Percentiles rank a stretch among this genome's conserved stretches.
Conservation (phyloP, 2,329 filamentous ascomycete species). For the Monilinia laxa region DNA sequence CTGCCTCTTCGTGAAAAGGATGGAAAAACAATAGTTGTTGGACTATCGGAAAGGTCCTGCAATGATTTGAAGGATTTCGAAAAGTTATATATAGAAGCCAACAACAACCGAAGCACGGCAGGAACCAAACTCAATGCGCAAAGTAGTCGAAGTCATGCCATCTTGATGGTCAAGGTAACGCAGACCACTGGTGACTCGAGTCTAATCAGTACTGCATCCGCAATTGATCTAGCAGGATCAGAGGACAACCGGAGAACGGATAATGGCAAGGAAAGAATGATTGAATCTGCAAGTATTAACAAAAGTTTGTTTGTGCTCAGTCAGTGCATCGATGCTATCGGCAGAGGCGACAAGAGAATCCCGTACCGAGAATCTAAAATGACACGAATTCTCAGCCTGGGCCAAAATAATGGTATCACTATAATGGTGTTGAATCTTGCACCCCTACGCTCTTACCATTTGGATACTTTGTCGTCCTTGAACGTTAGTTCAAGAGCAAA, state of each 20-base stretch:
- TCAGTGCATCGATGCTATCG: slow-evolving; percentile 94
- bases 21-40: slow-evolving; percentile 83
- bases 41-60: slow-evolving; percentile 79
- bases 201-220: slow-evolving; percentile 80
- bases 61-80: slow-evolving; percentile 88
- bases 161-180: slow-evolving; percentile 84
- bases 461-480: slow-evolving; percentile 88
- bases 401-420: slow-evolving; percentile 92
- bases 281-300: slow-evolving; percentile 97
- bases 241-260: slow-evolving; percentile 95
- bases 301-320: slow-evolving; percentile 93
- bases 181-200: slow-evolving; percentile 68
- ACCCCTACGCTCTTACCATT: slow-evolving; percentile 85
- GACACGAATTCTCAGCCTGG: slow-evolving; percentile 88
- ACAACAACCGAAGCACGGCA: slow-evolving; percentile 84
- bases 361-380: slow-evolving; percentile 92
- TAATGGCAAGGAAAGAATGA: slow-evolving; percentile 85
- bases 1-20: slow-evolving; percentile 82
- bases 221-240: slow-evolving; percentile 91
- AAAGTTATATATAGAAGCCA: slow-evolving; percentile 83
- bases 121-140: slow-evolving; percentile 91
- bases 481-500: slow-evolving; percentile 96
- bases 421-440: slow-evolving; percentile 96
- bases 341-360: slow-evolving; percentile 70
- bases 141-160: slow-evolving; percentile 85